Evolutionary conservation across 2,329 filamentous ascomycete species (phyloP).

Genomic region (Plectosphaerella cucumerina): DNA sequence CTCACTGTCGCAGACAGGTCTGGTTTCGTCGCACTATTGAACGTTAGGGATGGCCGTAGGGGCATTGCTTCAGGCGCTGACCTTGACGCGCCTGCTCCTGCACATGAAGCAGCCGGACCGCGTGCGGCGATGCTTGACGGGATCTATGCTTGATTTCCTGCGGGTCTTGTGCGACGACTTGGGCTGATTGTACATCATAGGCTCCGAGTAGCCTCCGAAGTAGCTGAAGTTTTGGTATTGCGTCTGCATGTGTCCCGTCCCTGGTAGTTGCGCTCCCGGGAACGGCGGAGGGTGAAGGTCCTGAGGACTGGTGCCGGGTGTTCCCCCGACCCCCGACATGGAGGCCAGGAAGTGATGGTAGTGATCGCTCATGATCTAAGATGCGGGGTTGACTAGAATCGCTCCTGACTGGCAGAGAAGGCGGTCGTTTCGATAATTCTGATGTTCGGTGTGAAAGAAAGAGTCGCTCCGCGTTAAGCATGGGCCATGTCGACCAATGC

Average conservation of each 20-base stretch:
- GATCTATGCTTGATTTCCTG: conserved; percentile 55
- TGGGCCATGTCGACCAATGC: too few relatives aligned
- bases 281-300: conserved; percentile 33
- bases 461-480: too few relatives aligned
- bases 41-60: conserved; percentile 9
- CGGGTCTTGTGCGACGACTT: conserved; percentile 43
- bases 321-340: conserved; percentile 39
- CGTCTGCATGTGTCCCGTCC: conserved; percentile 29
- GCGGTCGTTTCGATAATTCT: neutral
- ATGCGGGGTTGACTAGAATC: neutral
- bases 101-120: conserved; percentile 93
- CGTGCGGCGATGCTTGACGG: conserved; percentile 89
- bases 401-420: too few relatives aligned
- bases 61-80: conserved; percentile 25
- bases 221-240: conserved; percentile 45
- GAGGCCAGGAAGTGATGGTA: conserved; percentile 53
- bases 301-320: conserved; percentile 31
- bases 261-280: conserved; percentile 23
- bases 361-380: conserved; percentile 46
- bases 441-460: too few relatives aligned
- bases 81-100: conserved; percentile 80
- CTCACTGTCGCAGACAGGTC: conserved; percentile 78
- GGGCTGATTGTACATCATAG: conserved; percentile 40
- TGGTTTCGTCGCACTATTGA: conserved; percentile 81
- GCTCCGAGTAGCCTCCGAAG: conserved; percentile 46